phyloP scores from a whole-genome alignment of 371 early-diverging fungal genomes.

The Mortierella sp. region DNA sequence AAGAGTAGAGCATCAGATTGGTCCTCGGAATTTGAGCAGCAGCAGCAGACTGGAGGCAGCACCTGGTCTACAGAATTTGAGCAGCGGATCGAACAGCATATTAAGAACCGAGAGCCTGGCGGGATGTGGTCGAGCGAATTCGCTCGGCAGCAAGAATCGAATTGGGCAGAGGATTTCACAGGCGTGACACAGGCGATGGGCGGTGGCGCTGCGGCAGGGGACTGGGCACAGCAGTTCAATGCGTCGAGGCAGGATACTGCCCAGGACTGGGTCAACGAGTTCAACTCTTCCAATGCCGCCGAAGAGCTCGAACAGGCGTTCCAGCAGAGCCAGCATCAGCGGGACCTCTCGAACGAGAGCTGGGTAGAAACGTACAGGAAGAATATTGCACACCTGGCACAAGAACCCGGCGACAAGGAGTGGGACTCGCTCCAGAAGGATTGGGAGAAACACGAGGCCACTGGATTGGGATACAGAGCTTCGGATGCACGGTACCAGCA shows the following conservation, averaged over 20 bases:
- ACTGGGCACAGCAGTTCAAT: conserved; percentile 61
- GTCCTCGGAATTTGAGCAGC: conserved; percentile 61
- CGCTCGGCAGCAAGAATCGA: conserved; percentile 65
- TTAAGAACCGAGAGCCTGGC: conserved; percentile 57
- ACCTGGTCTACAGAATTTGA: conserved; percentile 70
- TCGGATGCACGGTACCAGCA: conserved; percentile 72
- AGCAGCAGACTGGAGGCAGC: conserved; percentile 46
- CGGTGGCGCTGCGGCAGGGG: conserved; percentile 14
- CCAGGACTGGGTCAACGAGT: conserved; percentile 70
- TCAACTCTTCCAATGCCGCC: conserved; percentile 58
- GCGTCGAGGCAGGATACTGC: conserved; percentile 57
- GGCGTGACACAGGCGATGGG: conserved; percentile 23
- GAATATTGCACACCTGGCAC: conserved; percentile 75
- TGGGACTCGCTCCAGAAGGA: conserved; percentile 85
- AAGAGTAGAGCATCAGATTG: conserved; percentile 44
- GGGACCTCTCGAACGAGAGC: conserved; percentile 60
- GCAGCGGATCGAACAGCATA: conserved; percentile 58
- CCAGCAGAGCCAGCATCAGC: conserved; percentile 54
- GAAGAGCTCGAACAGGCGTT: conserved; percentile 60
- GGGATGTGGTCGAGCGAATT: conserved; percentile 67
- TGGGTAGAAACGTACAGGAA: conserved; percentile 81
- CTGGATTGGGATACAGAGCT: conserved; percentile 70
- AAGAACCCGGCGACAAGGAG: conserved; percentile 73
- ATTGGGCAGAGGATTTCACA: conserved; percentile 73
- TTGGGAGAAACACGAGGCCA: conserved; percentile 74